phyloP scores from a whole-genome alignment of 768 basidiomycete genomes.

The Tubosaeta sp. region DNA sequence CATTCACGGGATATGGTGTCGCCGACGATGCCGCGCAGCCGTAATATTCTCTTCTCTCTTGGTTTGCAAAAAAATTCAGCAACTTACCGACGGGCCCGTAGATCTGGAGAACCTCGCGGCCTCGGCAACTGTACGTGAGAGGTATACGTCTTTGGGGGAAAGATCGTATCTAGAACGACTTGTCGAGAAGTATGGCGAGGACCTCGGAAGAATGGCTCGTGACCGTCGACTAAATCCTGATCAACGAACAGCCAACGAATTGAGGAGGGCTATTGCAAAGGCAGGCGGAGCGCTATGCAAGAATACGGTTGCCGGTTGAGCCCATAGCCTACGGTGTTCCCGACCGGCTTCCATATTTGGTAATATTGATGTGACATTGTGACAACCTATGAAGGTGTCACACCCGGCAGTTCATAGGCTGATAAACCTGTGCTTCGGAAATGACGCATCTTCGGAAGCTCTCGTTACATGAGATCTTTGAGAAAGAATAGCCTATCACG shows the following conservation, averaged over 20 bases:
- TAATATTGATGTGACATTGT: conserved; percentile 25
- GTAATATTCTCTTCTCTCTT: conserved; percentile 2
- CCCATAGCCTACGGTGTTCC: conserved; percentile 8
- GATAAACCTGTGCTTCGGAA: conserved; percentile 29
- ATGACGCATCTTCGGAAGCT: conserved; percentile 7
- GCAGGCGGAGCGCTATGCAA: conserved; percentile 38
- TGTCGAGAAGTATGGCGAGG: conserved; percentile 63
- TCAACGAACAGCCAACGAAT: conserved; percentile 81
- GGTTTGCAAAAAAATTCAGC: background rate
- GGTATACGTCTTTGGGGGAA: conserved; percentile 71
- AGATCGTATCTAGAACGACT: conserved; percentile 60
- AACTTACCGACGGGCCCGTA: conserved; percentile 27
- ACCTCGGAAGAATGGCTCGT: conserved; percentile 71
- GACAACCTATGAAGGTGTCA: conserved; percentile 19
- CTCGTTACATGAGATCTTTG: conserved; percentile 1
- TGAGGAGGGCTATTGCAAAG: conserved; percentile 58
- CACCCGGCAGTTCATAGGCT: conserved; percentile 21
- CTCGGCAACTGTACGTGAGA: conserved; percentile 41
- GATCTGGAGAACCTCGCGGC: conserved; percentile 65
- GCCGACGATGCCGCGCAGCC: background rate
- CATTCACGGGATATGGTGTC: background rate
- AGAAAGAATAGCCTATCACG: background rate
- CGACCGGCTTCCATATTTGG: conserved; percentile 13
- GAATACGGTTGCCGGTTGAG: conserved; percentile 6
- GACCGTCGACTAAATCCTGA: conserved; percentile 77